Base-by-base conservation (phyloP, 371 early-diverging fungal genomes). In the Encephalitozoon hellem region DNA sequence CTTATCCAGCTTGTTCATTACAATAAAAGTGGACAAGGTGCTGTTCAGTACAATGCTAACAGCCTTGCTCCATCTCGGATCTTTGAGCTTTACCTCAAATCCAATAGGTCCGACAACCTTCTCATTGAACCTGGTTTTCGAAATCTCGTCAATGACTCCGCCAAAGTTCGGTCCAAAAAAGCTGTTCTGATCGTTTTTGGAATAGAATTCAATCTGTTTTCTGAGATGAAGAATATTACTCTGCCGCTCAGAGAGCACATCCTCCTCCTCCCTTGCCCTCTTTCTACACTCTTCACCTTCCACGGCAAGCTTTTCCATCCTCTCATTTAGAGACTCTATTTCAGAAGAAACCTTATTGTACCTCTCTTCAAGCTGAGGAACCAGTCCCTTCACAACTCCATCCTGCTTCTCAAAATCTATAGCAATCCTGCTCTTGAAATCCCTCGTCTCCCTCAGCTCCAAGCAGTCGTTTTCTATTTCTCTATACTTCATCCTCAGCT, bases 41-140 rank as follows among this genome's bases (percentile, higher is more conserved):
- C 72, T 70, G 9, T 80, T 77, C n/a, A 83, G 64, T 23, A 81
- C 67, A 25, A 81, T 70, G 51, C 77, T 79, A 12, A 73, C 79
- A 25, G 81, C 66, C 54, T 77, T 78, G 18, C 64, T 53, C 86
- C 86, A 85, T 65, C 69, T 81, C 39, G 53, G 41, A 4, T 85
- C 83, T 45, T 81, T 84, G 4, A 85, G 68, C 28, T 53, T 51
- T 39, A 85, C 68, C 54, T 75, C 54, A 21, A 70, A 26, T 4
- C 77, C 77, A 28, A 85, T 59, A 11, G 86, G 86, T 4, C 86
- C 86, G 30, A 80, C 66, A n/a, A 80, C 77, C 23, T 55, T 23
- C 25, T 72, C 77, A 18, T 72, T 79, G 34, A 84, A 75, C 3
- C 69, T 67, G n/a, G 51, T 78, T 9, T 3, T 39, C 42, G 63